Evolutionary conservation across 495 filamentous ascomycete species (phyloP).

Genomic region (Platismatia glauca): DNA sequence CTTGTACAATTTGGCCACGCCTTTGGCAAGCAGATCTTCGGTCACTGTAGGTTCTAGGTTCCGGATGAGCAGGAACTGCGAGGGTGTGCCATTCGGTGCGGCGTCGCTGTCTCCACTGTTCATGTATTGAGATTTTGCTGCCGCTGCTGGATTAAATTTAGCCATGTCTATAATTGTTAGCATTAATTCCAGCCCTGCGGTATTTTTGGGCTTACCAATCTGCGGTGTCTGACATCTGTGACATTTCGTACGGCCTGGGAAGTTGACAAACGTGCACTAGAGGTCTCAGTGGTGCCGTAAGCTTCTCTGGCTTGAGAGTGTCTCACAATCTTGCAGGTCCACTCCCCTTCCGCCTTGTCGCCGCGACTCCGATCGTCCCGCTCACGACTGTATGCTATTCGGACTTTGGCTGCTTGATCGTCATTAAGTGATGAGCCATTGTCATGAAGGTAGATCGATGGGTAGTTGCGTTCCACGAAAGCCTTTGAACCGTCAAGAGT

Average conservation of each 20-base stretch:
- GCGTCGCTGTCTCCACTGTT: constrained; percentile 77
- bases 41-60: constrained; percentile 64
- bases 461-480: constrained; percentile 60
- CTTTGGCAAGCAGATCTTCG: constrained; percentile 70
- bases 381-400: constrained; percentile 50
- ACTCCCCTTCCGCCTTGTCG: constrained; percentile 55
- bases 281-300: constrained; percentile 15
- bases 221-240: constrained; percentile 65
- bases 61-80: constrained; percentile 73
- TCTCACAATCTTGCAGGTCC: constrained; percentile 64
- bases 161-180: constrained; percentile 18
- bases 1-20: constrained; percentile 68
- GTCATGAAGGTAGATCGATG: constrained; percentile 50
- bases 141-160: constrained; percentile 1
- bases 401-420: constrained; percentile 49
- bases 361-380: constrained; percentile 45
- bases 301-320: neutral
- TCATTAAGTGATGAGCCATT: constrained; percentile 37
- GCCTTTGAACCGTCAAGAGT: constrained; percentile 49
- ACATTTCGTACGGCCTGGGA: constrained; percentile 57
- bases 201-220: constrained; percentile 46
- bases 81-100: constrained; percentile 61
- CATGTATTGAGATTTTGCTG: constrained; percentile 29
- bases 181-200: constrained; percentile 26
- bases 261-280: constrained; percentile 69